phyloP scores from a whole-genome alignment of 176 grass and related monocot genomes.

The Triticum timopheevii region DNA sequence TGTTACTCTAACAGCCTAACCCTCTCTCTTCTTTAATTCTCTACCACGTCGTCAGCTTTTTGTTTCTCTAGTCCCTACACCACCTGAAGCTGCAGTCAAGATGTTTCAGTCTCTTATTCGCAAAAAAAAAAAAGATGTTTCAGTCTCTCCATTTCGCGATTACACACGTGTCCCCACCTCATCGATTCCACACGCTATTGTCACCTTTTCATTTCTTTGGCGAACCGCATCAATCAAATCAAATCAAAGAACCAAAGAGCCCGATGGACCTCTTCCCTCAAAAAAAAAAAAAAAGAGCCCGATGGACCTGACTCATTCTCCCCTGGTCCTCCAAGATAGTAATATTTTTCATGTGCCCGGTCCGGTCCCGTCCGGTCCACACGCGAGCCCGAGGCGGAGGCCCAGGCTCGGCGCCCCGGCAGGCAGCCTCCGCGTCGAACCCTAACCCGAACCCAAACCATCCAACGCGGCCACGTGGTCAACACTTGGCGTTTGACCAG shows the following conservation, averaged over 20 bases:
- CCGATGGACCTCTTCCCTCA: not conserved
- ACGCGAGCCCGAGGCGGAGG: not conserved
- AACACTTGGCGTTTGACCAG: not conserved
- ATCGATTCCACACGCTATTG: not conserved
- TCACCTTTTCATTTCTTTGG: not conserved
- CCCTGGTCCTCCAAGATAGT: not conserved
- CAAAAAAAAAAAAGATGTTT: too few relatives aligned
- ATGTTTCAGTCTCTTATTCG: not conserved
- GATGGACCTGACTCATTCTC: not conserved
- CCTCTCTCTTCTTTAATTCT: too few relatives aligned
- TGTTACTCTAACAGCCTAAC: too few relatives aligned
- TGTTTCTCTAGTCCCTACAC: too few relatives aligned
- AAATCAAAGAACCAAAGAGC: not conserved
- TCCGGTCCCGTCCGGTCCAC: not conserved
- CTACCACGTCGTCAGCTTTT: too few relatives aligned
- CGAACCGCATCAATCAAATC: not conserved
- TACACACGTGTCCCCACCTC: not conserved
- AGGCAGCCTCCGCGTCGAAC: not conserved
- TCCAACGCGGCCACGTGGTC: not conserved
- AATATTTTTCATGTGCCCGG: too few relatives aligned
- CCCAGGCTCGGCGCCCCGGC: too few relatives aligned
- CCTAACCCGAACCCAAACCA: not conserved
- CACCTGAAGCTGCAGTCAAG: not conserved
- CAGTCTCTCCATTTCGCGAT: not conserved
- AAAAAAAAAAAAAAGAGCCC: too few relatives aligned